Conservation (phyloP, 1,284 basidiomycete genomes). For the Fomitopsis palustris region DNA sequence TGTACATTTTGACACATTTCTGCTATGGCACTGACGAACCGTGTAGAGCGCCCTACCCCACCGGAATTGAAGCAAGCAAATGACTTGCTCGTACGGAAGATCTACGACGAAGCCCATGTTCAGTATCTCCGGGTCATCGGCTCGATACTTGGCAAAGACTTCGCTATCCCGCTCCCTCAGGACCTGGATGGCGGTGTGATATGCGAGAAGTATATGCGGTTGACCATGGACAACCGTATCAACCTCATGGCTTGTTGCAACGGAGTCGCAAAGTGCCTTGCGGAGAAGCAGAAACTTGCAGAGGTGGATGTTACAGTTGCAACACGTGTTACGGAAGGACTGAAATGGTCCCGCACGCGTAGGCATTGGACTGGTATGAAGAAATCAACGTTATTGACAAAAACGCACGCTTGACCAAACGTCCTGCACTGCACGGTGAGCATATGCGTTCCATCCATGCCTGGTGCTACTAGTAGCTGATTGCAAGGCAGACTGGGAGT, state of each 20-base stretch:
- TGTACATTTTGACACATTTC: not conserved
- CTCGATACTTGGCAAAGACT: slow-evolving; percentile 6
- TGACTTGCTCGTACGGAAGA: slow-evolving; percentile 5
- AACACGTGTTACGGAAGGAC: not conserved
- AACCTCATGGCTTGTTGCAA: slow-evolving; percentile 16
- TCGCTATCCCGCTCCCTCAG: slow-evolving; percentile 8
- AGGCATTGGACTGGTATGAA: slow-evolving; percentile 15
- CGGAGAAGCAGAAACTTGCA: not conserved
- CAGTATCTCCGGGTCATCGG: slow-evolving; percentile 9
- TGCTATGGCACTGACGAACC: not conserved
- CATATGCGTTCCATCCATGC: too few species aligned
- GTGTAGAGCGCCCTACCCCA: not conserved
- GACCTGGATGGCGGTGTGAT: slow-evolving; percentile 12
- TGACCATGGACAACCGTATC: slow-evolving; percentile 16
- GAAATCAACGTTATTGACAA: slow-evolving; percentile 15
- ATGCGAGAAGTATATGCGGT: slow-evolving; percentile 8
- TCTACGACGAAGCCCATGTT: slow-evolving; percentile 5
- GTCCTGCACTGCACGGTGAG: slow-evolving; percentile 8
- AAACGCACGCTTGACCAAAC: slow-evolving; percentile 8
- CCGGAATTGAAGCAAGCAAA: slow-evolving; percentile 3
- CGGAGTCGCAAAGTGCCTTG: slow-evolving; percentile 9
- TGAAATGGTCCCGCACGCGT: not conserved
- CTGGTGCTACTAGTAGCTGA: not conserved
- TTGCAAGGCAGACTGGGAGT: slow-evolving; percentile 9
- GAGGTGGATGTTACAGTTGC: slow-evolving; percentile 5